These are phyloP conservation scores for Fusarium praegraminearum DNA, from an alignment of 2,329 filamentous ascomycete genomes.

Conservation along the genomic window DNA sequence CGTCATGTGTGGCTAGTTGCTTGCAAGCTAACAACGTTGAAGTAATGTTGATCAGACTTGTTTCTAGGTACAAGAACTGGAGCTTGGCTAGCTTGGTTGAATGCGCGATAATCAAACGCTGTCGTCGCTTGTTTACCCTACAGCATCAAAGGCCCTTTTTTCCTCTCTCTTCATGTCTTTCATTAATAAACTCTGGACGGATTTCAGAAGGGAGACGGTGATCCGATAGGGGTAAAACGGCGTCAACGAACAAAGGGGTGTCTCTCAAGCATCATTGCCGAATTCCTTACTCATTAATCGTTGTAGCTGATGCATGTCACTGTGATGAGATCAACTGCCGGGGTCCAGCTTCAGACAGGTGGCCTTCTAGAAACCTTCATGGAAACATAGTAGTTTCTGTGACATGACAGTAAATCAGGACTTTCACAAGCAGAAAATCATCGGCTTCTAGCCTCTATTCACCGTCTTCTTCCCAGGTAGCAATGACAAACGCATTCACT, in stretches of 20 bases:
- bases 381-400: background rate
- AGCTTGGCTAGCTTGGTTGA: background rate
- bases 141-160: background rate
- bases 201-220: background rate
- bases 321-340: background rate
- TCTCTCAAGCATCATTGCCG: too few species aligned
- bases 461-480: background rate
- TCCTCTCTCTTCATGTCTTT: background rate
- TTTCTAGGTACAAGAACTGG: background rate
- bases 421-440: background rate
- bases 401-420: background rate
- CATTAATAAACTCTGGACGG: background rate
- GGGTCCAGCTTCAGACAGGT: background rate
- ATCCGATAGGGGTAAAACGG: too few species aligned
- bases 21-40: background rate
- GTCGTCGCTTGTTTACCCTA: background rate
- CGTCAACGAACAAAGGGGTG: too few species aligned
- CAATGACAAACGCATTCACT: background rate
- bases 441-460: background rate
- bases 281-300: background rate
- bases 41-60: background rate
- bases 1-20: background rate
- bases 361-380: background rate
- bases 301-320: background rate
- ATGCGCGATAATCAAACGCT: background rate